Evolutionary conservation across 2,329 filamentous ascomycete genomes (phyloP).

Genomic region (Phialemoniopsis sp.): DNA sequence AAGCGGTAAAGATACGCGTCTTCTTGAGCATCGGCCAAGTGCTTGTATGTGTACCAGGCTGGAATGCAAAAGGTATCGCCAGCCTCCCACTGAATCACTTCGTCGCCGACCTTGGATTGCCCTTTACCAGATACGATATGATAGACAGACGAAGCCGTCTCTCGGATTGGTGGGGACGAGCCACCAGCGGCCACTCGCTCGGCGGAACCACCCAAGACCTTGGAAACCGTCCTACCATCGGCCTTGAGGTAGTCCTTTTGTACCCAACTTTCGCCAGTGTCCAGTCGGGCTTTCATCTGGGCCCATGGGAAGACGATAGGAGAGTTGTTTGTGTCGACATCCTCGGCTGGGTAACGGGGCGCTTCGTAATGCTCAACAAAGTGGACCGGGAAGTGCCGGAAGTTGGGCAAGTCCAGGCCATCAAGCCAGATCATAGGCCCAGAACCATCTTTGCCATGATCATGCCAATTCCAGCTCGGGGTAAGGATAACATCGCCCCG

Average conservation of each 20-base stretch:
- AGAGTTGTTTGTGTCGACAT: constrained; percentile 29
- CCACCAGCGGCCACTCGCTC: constrained; percentile 32
- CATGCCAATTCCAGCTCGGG: constrained; percentile 52
- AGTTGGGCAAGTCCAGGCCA: constrained; percentile 46
- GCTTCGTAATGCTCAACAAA: constrained; percentile 44
- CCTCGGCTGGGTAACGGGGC: constrained; percentile 34
- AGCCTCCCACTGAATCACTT: constrained; percentile 35
- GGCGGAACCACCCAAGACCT: constrained; percentile 41
- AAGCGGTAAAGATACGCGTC: constrained; percentile 48
- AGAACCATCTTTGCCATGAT: constrained; percentile 49
- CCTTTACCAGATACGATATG: constrained; percentile 47
- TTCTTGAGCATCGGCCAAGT: constrained; percentile 28
- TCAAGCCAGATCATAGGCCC: constrained; percentile 55
- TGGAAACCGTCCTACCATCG: constrained; percentile 12
- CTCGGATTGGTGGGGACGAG: constrained; percentile 30
- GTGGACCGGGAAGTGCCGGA: constrained; percentile 44
- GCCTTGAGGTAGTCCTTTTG: constrained; percentile 17
- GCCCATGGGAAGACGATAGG: constrained; percentile 45
- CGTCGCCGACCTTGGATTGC: constrained; percentile 28
- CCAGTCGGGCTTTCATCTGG: constrained; percentile 38
- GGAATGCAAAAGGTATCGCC: constrained; percentile 53
- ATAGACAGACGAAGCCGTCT: constrained; percentile 49
- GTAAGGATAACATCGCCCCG: constrained; percentile 50
- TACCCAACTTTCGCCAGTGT: constrained; percentile 34
- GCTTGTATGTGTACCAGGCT: constrained; percentile 44